A percentile compares a stretch with the other conserved stretches of the same genome.
These are phyloP conservation scores for Chlorociboria aeruginascens DNA, from an alignment of 495 filamentous ascomycete species.

Conservation along the genomic window DNA sequence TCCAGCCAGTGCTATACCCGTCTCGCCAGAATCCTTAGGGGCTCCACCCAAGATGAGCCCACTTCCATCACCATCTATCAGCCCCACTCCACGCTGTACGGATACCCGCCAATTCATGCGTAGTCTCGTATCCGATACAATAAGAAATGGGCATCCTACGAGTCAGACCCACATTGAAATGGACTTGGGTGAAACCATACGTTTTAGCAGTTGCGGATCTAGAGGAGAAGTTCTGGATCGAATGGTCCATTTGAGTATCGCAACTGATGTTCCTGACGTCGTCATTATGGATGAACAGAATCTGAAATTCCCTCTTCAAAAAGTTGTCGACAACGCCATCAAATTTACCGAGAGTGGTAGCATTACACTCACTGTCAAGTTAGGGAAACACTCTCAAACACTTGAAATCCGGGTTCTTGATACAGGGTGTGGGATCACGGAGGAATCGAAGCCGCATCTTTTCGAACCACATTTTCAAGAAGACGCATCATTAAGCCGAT, in stretches of 20 bases:
- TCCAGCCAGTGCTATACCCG: background rate
- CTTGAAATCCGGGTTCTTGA: conserved; percentile 50
- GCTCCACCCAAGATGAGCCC: background rate
- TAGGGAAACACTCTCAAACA: conserved; percentile 28
- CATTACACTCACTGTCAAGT: conserved; percentile 46
- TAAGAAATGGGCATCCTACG: conserved; percentile 61
- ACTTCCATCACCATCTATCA: conserved; percentile 7
- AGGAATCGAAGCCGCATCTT: conserved; percentile 54
- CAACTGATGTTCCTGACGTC: conserved; percentile 50
- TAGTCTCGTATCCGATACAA: conserved; percentile 55
- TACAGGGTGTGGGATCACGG: conserved; percentile 62
- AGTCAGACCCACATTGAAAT: conserved; percentile 48
- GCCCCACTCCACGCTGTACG: conserved; percentile 36
- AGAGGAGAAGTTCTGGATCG: conserved; percentile 47
- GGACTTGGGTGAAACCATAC: conserved; percentile 53
- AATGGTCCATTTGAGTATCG: conserved; percentile 56
- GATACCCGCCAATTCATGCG: conserved; percentile 55
- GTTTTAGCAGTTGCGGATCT: conserved; percentile 45
- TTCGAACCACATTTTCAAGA: conserved; percentile 68
- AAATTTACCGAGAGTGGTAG: conserved; percentile 66
- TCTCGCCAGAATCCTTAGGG: background rate
- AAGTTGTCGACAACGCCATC: conserved; percentile 66
- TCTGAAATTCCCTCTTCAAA: conserved; percentile 48
- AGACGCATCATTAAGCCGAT: conserved; percentile 60
- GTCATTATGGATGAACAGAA: conserved; percentile 37